Base-by-base conservation (phyloP, 164 flowering plant species). In the Cinnamomum micranthum region DNA sequence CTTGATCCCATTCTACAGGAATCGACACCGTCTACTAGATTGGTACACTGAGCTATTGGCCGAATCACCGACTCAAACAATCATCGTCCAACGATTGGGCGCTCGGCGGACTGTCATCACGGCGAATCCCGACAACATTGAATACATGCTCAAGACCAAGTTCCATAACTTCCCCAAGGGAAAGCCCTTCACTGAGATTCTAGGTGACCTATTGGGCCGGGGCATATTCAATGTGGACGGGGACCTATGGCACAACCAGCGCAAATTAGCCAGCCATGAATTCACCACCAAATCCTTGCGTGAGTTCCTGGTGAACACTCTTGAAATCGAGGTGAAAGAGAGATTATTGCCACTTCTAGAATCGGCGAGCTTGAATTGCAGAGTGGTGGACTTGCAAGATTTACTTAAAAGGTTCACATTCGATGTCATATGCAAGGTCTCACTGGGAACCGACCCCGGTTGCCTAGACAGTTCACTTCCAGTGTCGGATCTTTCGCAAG, bases 221-320 rank as follows among this genome's bases (percentile, higher is more conserved):
- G 97, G 97, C 3, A 92, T 92, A 13, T 92, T 92, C 74, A 92
- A 89, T 69, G 86, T 80, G 27, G 97, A 91, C 70, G 97, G 97
- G 0, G 88, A 81, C 23, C 50, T 77, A 2, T 92, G 97, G 97
- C 63, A 75, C 79, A 27, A 66, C 0, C 94, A 89, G 70, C 78
- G 94, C 15, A 92, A 89, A 81, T 23, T 88, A 7, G 92, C 87
- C 0, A 87, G 91, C 74, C 93, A 88, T 62, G 88, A 86, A 77
- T 92, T 92, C 75, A 86, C 79, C 65, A 70, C 89, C 12, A 81
- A 73, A 68, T 83, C 89, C 0, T 41, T 92, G 55, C 64, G 88
- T 2, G 88, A 85, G 24, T 84, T 84, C 70, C 79, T 82, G 17
- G 82, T 84, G 35, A 73, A 70, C 2, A 68, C 76, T 2, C 80